Evolutionary conservation across 352 stramenopile genomes (phyloP).

Genomic region (Globisporangium yorkense): DNA sequence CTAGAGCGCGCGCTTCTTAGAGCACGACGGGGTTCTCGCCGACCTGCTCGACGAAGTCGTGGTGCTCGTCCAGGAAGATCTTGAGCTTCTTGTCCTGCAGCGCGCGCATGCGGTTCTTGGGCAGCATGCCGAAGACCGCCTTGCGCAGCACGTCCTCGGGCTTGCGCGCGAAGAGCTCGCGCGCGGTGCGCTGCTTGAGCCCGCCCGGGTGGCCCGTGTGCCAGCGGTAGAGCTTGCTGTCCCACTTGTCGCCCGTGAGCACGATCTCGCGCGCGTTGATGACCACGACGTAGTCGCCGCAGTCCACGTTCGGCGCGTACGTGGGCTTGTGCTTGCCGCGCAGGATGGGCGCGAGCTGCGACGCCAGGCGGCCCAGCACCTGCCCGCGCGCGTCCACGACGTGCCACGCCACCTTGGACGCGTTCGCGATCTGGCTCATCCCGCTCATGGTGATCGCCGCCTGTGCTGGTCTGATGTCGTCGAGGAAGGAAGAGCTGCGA

Average conservation of each 20-base stretch:
- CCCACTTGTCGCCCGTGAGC: conserved; percentile 96
- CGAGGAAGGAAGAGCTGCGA: too few relatives aligned
- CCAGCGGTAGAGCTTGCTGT: conserved; percentile 97
- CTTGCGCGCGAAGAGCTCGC: conserved; percentile 93
- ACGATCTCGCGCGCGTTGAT: conserved; percentile 95
- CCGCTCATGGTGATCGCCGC: conserved; percentile 7
- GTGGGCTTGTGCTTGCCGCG: conserved; percentile 99
- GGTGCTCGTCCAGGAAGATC: conserved; percentile 92
- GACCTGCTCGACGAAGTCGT: conserved; percentile 91
- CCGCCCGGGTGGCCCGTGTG: conserved; percentile 97
- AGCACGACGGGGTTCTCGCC: conserved; percentile 78
- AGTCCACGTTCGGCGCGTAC: conserved; percentile 96
- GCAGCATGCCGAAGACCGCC: conserved; percentile 97
- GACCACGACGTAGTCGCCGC: conserved; percentile 97
- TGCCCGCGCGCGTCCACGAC: conserved; percentile 95
- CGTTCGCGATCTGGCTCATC: conserved; percentile 80
- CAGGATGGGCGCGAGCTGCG: conserved; percentile 94
- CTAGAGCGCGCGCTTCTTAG: conserved; percentile 20
- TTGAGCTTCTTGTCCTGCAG: conserved; percentile 95
- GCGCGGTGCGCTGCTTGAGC: conserved; percentile 93
- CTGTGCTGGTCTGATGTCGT: too few relatives aligned
- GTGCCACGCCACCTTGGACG: conserved; percentile 91
- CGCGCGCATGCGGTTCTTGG: conserved; percentile 95
- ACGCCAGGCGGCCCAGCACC: conserved; percentile 94
- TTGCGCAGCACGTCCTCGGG: conserved; percentile 94